phyloP scores from a whole-genome alignment of 2,329 filamentous ascomycete species.

The Emergomyces pasteurianus region DNA sequence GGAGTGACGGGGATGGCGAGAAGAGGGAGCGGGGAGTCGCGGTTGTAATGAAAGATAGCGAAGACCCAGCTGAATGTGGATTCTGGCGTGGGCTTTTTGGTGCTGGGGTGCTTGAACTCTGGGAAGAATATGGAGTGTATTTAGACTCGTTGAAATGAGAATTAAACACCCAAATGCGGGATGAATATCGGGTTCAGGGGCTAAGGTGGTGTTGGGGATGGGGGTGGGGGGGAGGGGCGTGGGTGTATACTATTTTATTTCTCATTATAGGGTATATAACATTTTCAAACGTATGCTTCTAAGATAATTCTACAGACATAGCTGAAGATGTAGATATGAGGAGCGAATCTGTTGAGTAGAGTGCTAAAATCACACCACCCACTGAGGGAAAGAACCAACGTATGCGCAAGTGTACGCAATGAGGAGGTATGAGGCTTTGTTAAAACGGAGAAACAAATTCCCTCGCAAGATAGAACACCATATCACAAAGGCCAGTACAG shows the following conservation, averaged over 20 bases:
- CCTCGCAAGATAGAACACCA: not conserved
- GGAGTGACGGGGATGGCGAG: constrained; percentile 20
- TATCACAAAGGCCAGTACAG: not conserved
- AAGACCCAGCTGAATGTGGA: constrained; percentile 1
- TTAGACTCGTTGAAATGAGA: constrained; percentile 24
- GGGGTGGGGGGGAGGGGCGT: too few species aligned
- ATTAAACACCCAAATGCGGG: not conserved
- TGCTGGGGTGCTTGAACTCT: constrained; percentile 54
- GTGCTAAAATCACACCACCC: not conserved
- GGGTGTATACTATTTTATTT: not conserved
- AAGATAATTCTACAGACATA: not conserved
- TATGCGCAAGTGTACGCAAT: not conserved
- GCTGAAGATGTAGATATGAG: not conserved
- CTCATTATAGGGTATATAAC: too few species aligned
- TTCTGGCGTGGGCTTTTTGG: constrained; percentile 47
- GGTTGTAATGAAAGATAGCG: not conserved
- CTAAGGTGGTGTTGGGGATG: too few species aligned
- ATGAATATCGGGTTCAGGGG: not conserved
- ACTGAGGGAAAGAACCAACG: not conserved
- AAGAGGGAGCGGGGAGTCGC: constrained; percentile 6
- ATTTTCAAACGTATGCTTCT: too few species aligned
- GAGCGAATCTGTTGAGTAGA: not conserved
- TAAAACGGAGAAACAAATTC: not conserved
- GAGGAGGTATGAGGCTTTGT: not conserved
- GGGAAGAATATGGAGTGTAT: constrained; percentile 55